Percentiles rank a stretch among this genome's conserved stretches.
Evolutionary conservation across 1,284 basidiomycete species (phyloP).

Genomic region (Heterobasidion occidentale): DNA sequence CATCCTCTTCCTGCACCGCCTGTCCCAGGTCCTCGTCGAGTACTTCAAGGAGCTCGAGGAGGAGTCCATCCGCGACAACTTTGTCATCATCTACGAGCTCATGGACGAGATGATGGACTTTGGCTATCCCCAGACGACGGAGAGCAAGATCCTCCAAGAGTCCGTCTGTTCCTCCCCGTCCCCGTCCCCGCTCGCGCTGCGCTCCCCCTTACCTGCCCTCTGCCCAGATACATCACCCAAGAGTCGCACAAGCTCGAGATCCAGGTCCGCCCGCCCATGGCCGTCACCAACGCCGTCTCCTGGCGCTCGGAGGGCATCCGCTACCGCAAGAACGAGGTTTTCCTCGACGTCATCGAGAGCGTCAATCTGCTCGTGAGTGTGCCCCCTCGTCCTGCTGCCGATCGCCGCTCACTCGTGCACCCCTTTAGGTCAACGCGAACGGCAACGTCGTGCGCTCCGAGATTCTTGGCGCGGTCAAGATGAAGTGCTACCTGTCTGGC

Average conservation of each 20-base stretch:
- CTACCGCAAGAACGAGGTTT: slow-evolving; percentile 99
- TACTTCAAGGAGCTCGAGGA: slow-evolving; percentile 99
- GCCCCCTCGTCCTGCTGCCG: not conserved
- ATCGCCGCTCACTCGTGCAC: not conserved
- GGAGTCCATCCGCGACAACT: slow-evolving; percentile 98
- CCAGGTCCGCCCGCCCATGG: slow-evolving; percentile 85
- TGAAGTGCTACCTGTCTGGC: slow-evolving; percentile 98
- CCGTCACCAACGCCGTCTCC: slow-evolving; percentile 97
- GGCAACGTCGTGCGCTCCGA: slow-evolving; percentile 97
- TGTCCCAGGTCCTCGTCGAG: slow-evolving; percentile 85
- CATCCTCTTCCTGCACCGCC: slow-evolving; percentile 93
- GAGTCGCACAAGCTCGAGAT: slow-evolving; percentile 98
- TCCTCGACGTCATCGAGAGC: slow-evolving; percentile 96
- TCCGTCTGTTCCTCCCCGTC: slow-evolving; percentile 30
- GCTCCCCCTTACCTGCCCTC: not conserved
- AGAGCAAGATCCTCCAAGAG: slow-evolving; percentile 99
- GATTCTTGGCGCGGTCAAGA: slow-evolving; percentile 96
- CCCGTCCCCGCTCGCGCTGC: not conserved
- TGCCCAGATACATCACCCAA: slow-evolving; percentile 90
- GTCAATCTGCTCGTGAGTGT: slow-evolving; percentile 82
- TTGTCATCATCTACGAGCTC: slow-evolving; percentile 95
- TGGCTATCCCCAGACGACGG: slow-evolving; percentile 98
- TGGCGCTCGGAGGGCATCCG: slow-evolving; percentile 98
- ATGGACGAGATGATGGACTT: slow-evolving; percentile 99
- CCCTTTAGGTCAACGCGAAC: slow-evolving; percentile 81